These are phyloP conservation scores for Heimioporus retisporus DNA, from an alignment of 1,284 basidiomycete genomes.

Conservation along the genomic window DNA sequence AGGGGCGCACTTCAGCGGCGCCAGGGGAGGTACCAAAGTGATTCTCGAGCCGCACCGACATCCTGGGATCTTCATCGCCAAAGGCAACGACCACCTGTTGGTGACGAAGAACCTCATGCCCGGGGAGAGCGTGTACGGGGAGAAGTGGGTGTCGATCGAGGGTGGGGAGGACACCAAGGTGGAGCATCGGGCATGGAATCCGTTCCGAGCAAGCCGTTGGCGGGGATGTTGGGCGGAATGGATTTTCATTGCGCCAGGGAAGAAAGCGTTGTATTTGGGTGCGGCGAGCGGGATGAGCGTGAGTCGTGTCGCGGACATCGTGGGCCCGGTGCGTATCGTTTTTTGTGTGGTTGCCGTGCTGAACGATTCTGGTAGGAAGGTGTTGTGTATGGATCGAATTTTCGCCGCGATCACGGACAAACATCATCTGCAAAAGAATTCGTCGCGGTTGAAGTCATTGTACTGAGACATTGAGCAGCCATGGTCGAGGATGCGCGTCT, in stretches of 20 bases:
- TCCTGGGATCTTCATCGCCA: constrained; percentile 93
- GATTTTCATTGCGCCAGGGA: constrained; percentile 97
- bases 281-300: constrained; percentile 98
- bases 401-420: constrained; percentile 96
- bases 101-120: constrained; percentile 99
- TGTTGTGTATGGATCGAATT: constrained; percentile 98
- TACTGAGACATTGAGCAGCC: constrained; percentile 58
- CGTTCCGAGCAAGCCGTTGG: constrained; percentile 98
- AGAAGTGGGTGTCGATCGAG: constrained; percentile 94
- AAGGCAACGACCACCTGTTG: constrained; percentile 96
- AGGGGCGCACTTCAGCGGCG: no score
- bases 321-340: constrained; percentile 82
- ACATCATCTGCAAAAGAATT: constrained; percentile 90
- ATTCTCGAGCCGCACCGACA: constrained; percentile 98
- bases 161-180: constrained; percentile 88
- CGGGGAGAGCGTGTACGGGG: constrained; percentile 98
- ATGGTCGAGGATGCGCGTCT: constrained; percentile 98
- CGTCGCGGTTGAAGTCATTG: background rate
- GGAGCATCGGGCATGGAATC: constrained; percentile 99
- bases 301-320: constrained; percentile 98
- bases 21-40: constrained; percentile 85
- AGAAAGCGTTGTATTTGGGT: constrained; percentile 98
- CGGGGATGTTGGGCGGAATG: constrained; percentile 96
- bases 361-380: constrained; percentile 72
- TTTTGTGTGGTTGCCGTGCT: constrained; percentile 21